A percentile compares a stretch with the other conserved stretches of the same genome.
Conservation (phyloP, 306 rosid species). For the Dryas drummondii region DNA sequence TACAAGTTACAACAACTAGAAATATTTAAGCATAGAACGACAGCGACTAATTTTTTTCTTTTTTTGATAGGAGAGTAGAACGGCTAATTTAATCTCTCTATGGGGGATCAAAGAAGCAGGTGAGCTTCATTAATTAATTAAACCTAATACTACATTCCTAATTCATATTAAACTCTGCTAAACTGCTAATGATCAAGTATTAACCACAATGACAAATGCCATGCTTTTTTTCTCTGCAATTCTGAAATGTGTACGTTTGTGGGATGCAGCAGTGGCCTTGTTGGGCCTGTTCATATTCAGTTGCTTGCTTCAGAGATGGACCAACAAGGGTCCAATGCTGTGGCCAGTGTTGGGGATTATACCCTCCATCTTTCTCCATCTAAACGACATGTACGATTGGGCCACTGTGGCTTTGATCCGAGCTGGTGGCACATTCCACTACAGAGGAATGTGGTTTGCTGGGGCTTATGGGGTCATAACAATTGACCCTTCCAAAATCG, state of each 20-base stretch:
- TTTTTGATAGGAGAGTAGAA: not conserved
- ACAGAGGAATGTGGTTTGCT: constrained; percentile 39
- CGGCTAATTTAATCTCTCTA: not conserved
- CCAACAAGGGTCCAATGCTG: constrained; percentile 45
- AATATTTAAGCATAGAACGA: too few relatives aligned
- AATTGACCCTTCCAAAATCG: constrained; percentile 36
- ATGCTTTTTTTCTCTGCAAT: constrained; percentile 8
- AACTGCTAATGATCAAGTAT: not conserved
- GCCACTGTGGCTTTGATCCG: constrained; percentile 31
- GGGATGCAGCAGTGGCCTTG: constrained; percentile 29
- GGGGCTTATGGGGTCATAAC: constrained; percentile 38
- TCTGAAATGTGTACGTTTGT: constrained; percentile 14
- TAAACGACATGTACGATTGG: constrained; percentile 35
- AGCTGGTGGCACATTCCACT: constrained; percentile 47
- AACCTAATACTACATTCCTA: too few relatives aligned
- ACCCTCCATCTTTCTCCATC: constrained; percentile 29
- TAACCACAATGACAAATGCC: not conserved
- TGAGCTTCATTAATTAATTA: not conserved
- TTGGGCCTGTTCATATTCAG: constrained; percentile 26
- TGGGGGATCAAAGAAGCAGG: not conserved
- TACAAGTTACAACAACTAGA: too few relatives aligned
- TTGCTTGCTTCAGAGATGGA: constrained; percentile 29
- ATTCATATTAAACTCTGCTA: not conserved
- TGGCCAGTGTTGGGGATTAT: constrained; percentile 44
- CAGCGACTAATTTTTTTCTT: too few relatives aligned